These are phyloP conservation scores for Fraxinus paxiana DNA, from an alignment of 305 asterid genomes.

Conservation along the genomic window DNA sequence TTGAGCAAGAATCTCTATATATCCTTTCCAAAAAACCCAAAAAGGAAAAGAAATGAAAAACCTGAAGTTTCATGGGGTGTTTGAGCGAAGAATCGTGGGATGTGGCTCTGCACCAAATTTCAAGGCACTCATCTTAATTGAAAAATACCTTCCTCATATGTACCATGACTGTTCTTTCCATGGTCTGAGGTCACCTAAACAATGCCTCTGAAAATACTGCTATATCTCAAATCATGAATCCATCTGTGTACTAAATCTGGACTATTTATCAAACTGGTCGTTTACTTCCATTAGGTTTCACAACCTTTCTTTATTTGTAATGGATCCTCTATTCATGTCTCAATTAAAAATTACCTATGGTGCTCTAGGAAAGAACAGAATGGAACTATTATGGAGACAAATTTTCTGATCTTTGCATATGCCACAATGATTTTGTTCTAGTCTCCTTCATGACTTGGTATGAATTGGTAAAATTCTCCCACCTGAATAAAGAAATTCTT, in stretches of 20 bases:
- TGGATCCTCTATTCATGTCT: not conserved
- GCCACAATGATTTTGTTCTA: not conserved
- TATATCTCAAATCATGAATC: not conserved
- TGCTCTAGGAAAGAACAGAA: not conserved
- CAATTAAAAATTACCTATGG: not conserved
- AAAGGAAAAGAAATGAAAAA: not conserved
- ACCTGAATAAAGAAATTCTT: not conserved
- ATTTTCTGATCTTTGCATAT: not conserved
- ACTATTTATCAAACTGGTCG: not conserved
- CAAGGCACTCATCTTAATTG: not conserved
- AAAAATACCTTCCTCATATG: too few relatives aligned
- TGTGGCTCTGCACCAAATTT: not conserved
- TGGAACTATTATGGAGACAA: not conserved
- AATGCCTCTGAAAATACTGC: not conserved
- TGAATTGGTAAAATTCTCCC: not conserved
- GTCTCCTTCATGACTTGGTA: conserved; percentile 1
- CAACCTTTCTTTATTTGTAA: not conserved
- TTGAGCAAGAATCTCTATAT: not conserved
- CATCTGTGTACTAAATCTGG: too few relatives aligned
- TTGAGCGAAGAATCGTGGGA: not conserved
- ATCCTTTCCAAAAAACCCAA: not conserved
- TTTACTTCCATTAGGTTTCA: not conserved
- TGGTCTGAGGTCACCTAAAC: not conserved
- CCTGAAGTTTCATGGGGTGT: not conserved
- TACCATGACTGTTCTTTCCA: not conserved